Conservation (phyloP, 495 filamentous ascomycete genomes). For the Daldinia concentrica region DNA sequence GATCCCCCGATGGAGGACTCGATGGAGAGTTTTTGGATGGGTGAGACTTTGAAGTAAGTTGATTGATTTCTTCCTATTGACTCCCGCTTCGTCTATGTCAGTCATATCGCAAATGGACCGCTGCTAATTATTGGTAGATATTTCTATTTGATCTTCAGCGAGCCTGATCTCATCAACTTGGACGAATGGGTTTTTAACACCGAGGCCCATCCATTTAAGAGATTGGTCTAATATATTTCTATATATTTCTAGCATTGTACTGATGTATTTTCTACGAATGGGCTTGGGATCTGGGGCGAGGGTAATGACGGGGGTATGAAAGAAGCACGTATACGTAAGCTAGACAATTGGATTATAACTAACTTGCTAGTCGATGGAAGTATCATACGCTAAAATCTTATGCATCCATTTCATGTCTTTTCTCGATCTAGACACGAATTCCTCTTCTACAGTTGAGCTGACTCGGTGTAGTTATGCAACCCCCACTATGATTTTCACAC, state of each 20-base stretch:
- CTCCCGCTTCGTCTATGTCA: neutral
- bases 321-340: neutral
- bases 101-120: neutral
- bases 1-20: slow-evolving; percentile 48
- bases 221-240: slow-evolving; percentile 7
- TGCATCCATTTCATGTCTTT: too few relatives aligned
- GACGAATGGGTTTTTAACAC: slow-evolving; percentile 66
- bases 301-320: neutral
- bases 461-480: neutral
- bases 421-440: too few relatives aligned
- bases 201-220: slow-evolving; percentile 74
- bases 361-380: neutral
- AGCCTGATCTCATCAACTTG: slow-evolving; percentile 72
- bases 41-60: slow-evolving; percentile 74
- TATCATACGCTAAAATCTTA: neutral
- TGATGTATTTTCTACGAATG: neutral
- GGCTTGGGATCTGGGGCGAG: neutral
- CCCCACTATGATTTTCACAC: too few relatives aligned
- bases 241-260: neutral
- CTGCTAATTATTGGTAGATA: slow-evolving; percentile 54
- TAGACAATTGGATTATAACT: neutral
- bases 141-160: slow-evolving; percentile 82
- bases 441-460: neutral
- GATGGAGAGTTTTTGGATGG: slow-evolving; percentile 64
- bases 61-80: neutral